These are phyloP conservation scores for Leishmania martiniquensis DNA, from an alignment of 208 protist genomes.

Conservation along the genomic window DNA sequence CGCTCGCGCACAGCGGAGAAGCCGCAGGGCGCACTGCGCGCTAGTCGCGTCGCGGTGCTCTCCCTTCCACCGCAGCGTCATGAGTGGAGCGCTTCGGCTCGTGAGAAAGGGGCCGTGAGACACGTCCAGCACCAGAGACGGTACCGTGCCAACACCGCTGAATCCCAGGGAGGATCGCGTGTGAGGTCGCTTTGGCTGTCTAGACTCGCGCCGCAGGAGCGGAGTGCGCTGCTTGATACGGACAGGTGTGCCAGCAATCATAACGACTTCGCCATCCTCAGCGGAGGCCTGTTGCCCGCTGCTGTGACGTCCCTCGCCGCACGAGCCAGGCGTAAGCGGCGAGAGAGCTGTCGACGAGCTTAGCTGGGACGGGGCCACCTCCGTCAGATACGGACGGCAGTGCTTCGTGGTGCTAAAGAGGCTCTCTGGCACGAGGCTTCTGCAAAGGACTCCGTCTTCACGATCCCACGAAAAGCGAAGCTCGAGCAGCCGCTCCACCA, in stretches of 20 bases:
- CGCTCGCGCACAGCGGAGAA: slow-evolving; percentile 44
- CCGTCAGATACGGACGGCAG: slow-evolving; percentile 53
- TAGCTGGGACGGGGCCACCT: slow-evolving; percentile 7
- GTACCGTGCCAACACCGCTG: slow-evolving; percentile 77
- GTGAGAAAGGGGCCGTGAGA: slow-evolving; percentile 76
- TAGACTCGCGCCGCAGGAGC: slow-evolving; percentile 20
- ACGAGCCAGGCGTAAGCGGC: neutral
- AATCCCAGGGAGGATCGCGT: slow-evolving; percentile 45
- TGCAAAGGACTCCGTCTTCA: slow-evolving; percentile 69
- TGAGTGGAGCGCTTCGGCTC: slow-evolving; percentile 37
- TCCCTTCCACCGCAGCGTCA: slow-evolving; percentile 80
- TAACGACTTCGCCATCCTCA: slow-evolving; percentile 23
- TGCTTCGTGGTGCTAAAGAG: slow-evolving; percentile 58
- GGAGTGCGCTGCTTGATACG: slow-evolving; percentile 24
- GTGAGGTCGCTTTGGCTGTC: slow-evolving; percentile 42
- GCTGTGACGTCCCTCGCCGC: neutral
- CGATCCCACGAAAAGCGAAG: slow-evolving; percentile 86
- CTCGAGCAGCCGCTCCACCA: slow-evolving; percentile 66
- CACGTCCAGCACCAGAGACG: slow-evolving; percentile 70
- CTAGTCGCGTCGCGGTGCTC: slow-evolving; percentile 59
- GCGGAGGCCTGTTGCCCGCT: no score
- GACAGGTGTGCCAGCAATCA: slow-evolving; percentile 30
- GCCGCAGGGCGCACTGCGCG: slow-evolving; percentile 54
- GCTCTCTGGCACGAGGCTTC: slow-evolving; percentile 60
- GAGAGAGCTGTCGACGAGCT: slow-evolving; percentile 8